phyloP scores from a whole-genome alignment of 2,329 filamentous ascomycete genomes.

The Colletotrichum karsti region DNA sequence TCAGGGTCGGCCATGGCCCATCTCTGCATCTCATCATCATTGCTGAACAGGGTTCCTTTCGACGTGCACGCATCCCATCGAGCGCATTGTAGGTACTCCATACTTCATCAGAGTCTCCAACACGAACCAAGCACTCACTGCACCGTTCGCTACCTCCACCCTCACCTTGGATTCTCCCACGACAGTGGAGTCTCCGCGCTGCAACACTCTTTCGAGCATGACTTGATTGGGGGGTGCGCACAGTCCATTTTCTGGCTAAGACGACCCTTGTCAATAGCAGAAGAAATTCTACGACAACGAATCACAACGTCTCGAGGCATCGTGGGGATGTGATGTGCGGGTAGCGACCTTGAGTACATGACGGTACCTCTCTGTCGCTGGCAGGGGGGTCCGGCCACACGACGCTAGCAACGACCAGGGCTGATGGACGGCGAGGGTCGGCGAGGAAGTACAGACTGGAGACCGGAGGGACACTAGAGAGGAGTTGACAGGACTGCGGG shows the following conservation, averaged over 20 bases:
- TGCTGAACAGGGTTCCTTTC: background rate
- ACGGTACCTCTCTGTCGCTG: slow-evolving; percentile 6
- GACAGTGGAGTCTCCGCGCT: slow-evolving; percentile 15
- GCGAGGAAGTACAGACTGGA: background rate
- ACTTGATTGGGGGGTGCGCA: slow-evolving; percentile 14
- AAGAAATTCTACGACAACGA: slow-evolving; percentile 21
- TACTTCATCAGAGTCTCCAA: background rate
- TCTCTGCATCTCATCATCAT: slow-evolving; percentile 15
- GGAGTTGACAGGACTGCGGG: background rate
- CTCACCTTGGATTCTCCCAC: background rate
- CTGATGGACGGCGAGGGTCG: slow-evolving; percentile 7
- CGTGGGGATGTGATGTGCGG: slow-evolving; percentile 10
- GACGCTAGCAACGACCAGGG: slow-evolving; percentile 27
- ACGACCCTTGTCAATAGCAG: background rate
- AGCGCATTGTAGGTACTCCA: background rate
- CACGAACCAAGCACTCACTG: background rate
- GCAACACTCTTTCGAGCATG: slow-evolving; percentile 16
- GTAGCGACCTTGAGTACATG: slow-evolving; percentile 13
- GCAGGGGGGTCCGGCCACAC: slow-evolving; percentile 4
- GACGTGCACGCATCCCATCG: background rate
- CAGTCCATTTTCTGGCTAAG: slow-evolving; percentile 16
- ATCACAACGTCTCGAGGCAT: slow-evolving; percentile 2
- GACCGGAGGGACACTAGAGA: background rate
- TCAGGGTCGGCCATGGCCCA: slow-evolving; percentile 4
- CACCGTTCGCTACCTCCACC: background rate